Evolutionary conservation across 139 green algal genomes (phyloP), one percentile per base, ranked within the genome.

Genomic region (Tetraselmis striata): DNA sequence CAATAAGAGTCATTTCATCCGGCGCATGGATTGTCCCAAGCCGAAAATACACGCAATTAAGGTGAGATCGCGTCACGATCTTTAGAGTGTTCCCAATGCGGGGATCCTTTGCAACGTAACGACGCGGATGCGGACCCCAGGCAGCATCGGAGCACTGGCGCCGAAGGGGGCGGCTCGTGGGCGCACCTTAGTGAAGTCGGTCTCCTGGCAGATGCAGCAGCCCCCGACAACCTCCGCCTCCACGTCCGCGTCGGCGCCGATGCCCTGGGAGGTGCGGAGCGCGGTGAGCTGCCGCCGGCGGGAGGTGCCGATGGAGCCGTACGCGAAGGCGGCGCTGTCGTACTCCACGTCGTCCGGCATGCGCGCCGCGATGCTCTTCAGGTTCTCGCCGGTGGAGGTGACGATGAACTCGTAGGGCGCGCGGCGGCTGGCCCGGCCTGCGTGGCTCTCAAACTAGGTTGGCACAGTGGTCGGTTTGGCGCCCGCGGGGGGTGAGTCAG

Each of bases 341-440:
- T 67, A 67, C 45, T 67, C 45, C 45, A 67, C 45, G 28, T 82
- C 77, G 29, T 74, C 30, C 30, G 30, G 30, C 31, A 74, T 31
- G 1, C 67, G 28, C 76, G 87, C 80, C 1, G 87, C 88, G 28
- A 92, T 81, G 18, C 86, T 58, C 2, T 89, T 84, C 78, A 97
- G 89, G 1, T 86, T 92, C 59, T 91, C 29, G 28, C 90, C 91
- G 5, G 90, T 83, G 5, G 86, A 85, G 23, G 89, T 94, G 81
- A 89, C 87, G 74, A 96, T 97, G 84, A 90, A 90, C 77, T 97
- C 92, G 80, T 96, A 98, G 0, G 93, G 93, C 31, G 93, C 92
- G 24, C 93, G 89, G 24, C 91, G 86, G 30, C 81, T 86, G 83
- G 28, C 86, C 45, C 90, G 77, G 30, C 91, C 90, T 25, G 94